Evolutionary conservation across 441 rosid species (phyloP), one percentile per base, ranked within the genome.

Genomic region (Pelargonium cotyledonis): DNA sequence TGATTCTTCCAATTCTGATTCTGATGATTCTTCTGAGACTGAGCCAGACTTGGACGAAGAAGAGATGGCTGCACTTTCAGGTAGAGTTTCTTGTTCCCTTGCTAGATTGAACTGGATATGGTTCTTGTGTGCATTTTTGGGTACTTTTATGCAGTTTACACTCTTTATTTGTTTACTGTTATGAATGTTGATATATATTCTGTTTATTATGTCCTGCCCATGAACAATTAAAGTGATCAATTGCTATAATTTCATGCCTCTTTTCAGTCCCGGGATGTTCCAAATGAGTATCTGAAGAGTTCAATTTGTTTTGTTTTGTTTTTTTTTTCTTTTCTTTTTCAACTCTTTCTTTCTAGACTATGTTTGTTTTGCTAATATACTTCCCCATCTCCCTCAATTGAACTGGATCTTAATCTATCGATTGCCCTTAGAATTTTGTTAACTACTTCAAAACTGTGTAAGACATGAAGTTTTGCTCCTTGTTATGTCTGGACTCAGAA

Each of bases 71-170:
- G 62, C 23, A 6, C 26, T 55, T 18, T 55, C 62, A 55, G 62
- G 62, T 55, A 16, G 1, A 16, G 29, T 55, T 55, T 55, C 62
- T 16, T 1, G 8, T 55, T 23, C 19, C 8, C 5, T 55, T 55
- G 19, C 62, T 55, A 6, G 23, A 57, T 29, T 57, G 97, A 90
- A 74, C 85, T 84, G 66, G 92, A 91, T 75, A 78, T 85, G 71
- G 89, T 82, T 72, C 82, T 55, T 55, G 61, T 57, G 19, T 57
- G 29, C 62, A 57, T 19, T 57, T 57, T 57, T 57, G 29, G 10
- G 26, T 8, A 0, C 8, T 57, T 57, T 57, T 14, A 55, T 57
- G 26, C 29, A 57, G 21, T 57, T 38, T 38, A 57, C 19, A 21
- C 29, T 57, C 9, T 18, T 18, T 18, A 23, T 18, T 18, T 18